Conservation (phyloP, 2,329 filamentous ascomycete genomes). For the Hortaea sp. region DNA sequence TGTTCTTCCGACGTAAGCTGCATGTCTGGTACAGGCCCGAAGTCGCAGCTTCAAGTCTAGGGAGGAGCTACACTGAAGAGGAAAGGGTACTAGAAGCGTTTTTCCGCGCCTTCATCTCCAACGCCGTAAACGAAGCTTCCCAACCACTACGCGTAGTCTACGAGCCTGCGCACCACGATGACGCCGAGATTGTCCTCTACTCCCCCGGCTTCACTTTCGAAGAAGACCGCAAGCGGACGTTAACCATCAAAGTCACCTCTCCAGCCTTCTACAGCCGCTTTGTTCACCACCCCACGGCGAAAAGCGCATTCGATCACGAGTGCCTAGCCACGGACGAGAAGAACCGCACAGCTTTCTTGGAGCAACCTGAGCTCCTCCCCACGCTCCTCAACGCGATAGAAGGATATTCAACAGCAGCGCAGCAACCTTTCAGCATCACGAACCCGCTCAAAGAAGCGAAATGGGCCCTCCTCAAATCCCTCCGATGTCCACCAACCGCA, state of each 20-base stretch:
- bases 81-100: constrained; percentile 37
- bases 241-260: constrained; percentile 51
- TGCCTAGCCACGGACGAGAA: constrained; percentile 41
- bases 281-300: constrained; percentile 50
- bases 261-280: constrained; percentile 60
- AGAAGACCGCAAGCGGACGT: constrained; percentile 27
- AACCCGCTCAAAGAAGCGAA: constrained; percentile 18
- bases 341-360: constrained; percentile 49
- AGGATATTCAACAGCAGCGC: constrained; percentile 2
- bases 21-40: constrained; percentile 58
- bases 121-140: constrained; percentile 40
- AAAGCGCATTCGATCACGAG: constrained; percentile 53
- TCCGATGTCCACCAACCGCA: constrained; percentile 32
- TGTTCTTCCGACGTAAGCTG: constrained; percentile 49
- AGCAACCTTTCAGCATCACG: not conserved
- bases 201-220: constrained; percentile 27
- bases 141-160: constrained; percentile 44
- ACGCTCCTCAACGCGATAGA: constrained; percentile 29
- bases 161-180: constrained; percentile 33
- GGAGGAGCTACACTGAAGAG: constrained; percentile 40
- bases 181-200: constrained; percentile 21
- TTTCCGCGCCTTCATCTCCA: constrained; percentile 30
- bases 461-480: constrained; percentile 28
- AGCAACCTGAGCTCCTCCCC: constrained; percentile 44
- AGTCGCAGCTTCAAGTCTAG: constrained; percentile 46